Percentiles rank a stretch among this genome's conserved stretches.
Conservation (phyloP, 2,329 filamentous ascomycete species). For the Dothidotthia symphoricarpi region DNA sequence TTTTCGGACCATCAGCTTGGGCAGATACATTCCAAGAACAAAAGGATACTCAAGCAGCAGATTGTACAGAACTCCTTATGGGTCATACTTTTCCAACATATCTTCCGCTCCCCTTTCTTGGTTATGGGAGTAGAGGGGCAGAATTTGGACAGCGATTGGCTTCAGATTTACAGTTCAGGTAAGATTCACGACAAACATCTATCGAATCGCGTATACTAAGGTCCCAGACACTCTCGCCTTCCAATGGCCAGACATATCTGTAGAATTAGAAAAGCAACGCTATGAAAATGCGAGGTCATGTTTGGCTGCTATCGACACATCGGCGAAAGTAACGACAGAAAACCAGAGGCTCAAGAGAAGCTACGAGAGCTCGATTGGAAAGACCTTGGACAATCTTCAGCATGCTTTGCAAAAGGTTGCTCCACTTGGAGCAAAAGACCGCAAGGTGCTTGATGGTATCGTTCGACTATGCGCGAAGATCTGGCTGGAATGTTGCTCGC, state of each 20-base stretch:
- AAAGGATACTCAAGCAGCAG: conserved; percentile 11
- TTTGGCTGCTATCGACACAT: conserved; percentile 2
- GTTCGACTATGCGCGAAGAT: conserved; percentile 8
- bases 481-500: conserved; percentile 15
- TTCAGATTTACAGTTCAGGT: conserved; percentile 5
- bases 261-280: conserved; percentile 6
- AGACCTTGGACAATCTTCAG: conserved; percentile 1
- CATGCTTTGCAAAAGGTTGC: conserved; percentile 3
- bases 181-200: neutral
- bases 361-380: conserved; percentile 3
- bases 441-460: conserved; percentile 3
- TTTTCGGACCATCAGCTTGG: conserved; percentile 5
- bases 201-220: neutral
- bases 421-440: conserved; percentile 2
- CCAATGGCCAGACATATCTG: conserved; percentile 9
- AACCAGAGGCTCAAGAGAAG: conserved; percentile 3
- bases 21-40: conserved; percentile 3
- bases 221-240: neutral
- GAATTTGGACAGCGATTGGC: conserved; percentile 6
- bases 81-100: conserved; percentile 7
- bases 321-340: neutral
- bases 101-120: conserved; percentile 13
- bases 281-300: conserved; percentile 9
- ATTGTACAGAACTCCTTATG: conserved; percentile 15
- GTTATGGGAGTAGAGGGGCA: conserved; percentile 11